A percentile compares a stretch with the other conserved stretches of the same genome.
Conservation (phyloP, 192 early-diverging fungal species). For the Paraglomus occultum region DNA sequence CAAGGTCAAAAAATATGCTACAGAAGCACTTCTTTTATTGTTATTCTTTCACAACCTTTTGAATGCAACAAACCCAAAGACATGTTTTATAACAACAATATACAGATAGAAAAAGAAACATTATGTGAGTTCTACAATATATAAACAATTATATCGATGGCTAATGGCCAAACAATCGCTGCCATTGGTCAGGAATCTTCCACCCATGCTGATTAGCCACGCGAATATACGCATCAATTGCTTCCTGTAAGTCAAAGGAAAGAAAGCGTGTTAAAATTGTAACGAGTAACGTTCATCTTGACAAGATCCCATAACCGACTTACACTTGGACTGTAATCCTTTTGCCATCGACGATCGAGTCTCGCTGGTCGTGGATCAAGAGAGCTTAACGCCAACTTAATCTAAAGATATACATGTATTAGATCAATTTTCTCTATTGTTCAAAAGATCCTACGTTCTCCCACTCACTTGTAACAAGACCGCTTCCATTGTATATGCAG, state of each 20-base stretch:
- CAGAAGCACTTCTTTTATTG: too few species aligned
- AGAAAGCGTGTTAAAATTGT: too few species aligned
- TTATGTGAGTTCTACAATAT: too few species aligned
- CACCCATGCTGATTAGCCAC: constrained; percentile 42
- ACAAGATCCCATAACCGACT: neutral
- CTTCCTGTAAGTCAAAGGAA: constrained; percentile 26
- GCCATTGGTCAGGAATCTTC: constrained; percentile 34
- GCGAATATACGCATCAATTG: constrained; percentile 42
- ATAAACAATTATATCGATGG: too few species aligned
- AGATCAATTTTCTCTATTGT: neutral
- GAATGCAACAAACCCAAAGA: too few species aligned
- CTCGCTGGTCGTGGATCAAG: constrained; percentile 42
- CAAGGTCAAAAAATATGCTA: too few species aligned
- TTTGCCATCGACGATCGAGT: constrained; percentile 38
- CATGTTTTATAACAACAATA: too few species aligned
- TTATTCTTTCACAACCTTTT: too few species aligned
- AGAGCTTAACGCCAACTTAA: constrained; percentile 38
- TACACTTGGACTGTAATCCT: constrained; percentile 31
- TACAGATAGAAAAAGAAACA: too few species aligned
- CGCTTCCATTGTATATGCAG: constrained; percentile 35
- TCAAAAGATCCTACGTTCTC: neutral
- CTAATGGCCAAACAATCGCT: constrained; percentile 10
- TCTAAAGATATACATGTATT: neutral
- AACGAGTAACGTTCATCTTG: too few species aligned
- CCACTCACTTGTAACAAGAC: constrained; percentile 32